These are phyloP conservation scores for Lunularia cruciata DNA, from an alignment of 225 moss, liverwort and hornwort species.

Conservation along the genomic window DNA sequence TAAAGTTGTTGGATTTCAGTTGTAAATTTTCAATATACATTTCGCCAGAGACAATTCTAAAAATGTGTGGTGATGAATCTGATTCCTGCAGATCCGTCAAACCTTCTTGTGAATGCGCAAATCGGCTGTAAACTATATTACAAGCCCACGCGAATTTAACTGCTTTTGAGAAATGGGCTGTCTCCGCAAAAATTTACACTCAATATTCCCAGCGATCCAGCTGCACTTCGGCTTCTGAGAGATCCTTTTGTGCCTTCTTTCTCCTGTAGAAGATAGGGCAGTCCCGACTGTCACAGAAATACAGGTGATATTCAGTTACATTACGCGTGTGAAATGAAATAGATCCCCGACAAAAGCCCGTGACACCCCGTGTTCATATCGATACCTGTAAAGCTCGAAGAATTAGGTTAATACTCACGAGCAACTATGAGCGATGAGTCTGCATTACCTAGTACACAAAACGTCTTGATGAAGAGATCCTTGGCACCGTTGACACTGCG, in stretches of 20 bases:
- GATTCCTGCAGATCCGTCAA: neutral
- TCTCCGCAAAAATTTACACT: neutral
- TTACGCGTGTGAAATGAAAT: no score
- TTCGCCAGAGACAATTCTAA: slow-evolving; percentile 1
- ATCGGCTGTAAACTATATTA: slow-evolving; percentile 1
- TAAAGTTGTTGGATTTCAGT: neutral
- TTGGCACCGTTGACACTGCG: slow-evolving; percentile 98
- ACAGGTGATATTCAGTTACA: neutral
- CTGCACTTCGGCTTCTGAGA: slow-evolving; percentile 91
- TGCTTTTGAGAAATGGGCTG: no score
- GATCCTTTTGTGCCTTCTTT: slow-evolving; percentile 96
- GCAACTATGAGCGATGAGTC: no score
- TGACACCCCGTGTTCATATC: no score
- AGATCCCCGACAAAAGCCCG: no score
- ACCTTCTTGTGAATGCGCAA: no score
- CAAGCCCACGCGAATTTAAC: neutral
- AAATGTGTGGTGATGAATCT: neutral
- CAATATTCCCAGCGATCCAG: slow-evolving; percentile 93
- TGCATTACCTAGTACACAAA: slow-evolving; percentile 79
- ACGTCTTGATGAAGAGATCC: slow-evolving; percentile 98
- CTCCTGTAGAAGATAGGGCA: slow-evolving; percentile 97
- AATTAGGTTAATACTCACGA: no score
- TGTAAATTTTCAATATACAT: neutral
- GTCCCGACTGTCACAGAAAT: slow-evolving; percentile 69
- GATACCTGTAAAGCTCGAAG: no score